Evolutionary conservation across 2,329 filamentous ascomycete genomes (phyloP), one percentile per base, ranked within the genome.

Genomic region (Fusarium sp.): DNA sequence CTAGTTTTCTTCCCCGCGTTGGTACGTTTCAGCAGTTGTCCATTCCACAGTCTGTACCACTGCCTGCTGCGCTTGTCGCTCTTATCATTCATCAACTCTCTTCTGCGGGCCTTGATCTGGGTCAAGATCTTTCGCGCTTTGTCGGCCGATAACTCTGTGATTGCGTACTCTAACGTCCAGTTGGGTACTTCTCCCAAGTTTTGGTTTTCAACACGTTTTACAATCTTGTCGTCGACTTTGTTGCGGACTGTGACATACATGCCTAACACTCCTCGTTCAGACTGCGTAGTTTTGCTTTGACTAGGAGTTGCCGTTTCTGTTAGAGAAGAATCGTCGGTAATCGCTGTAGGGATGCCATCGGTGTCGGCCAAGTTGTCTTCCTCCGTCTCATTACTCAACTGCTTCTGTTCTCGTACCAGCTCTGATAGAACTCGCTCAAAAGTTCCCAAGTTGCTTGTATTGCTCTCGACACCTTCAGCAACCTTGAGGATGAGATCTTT

Each of bases 161-260:
- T 81, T 37, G 89, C 85, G 79, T 97, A 98, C 72, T 96, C 89
- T n/a, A 98, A 82, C 1, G 81, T 78, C 94, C 94, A 98, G 20
- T 40, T 13, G 9, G 7, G 28, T 6, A 59, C 27, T n/a, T 57
- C 23, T 16, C 21, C 21, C 4, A 16, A 9, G 14, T 9, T 16
- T 14, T 20, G n/a, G n/a, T 18, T 8, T 3, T 47, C 69, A 0
- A 93, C 92, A 5, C 93, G 89, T 0, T 82, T 76, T 2, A 93
- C 87, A 56, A 87, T 86, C 14, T 82, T 56, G 20, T 87, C 90
- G 74, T 96, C 91, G 56, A 97, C 86, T 68, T 87, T 88, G 82
- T 92, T 96, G 69, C 88, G 88, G 51, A 93, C 82, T 0, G 88
- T 90, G 58, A 98, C 82, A 16, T 89, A 89, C 85, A 96, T 88